Conservation (phyloP, 176 grass and related monocot genomes). For the Pontederia paniculata region DNA sequence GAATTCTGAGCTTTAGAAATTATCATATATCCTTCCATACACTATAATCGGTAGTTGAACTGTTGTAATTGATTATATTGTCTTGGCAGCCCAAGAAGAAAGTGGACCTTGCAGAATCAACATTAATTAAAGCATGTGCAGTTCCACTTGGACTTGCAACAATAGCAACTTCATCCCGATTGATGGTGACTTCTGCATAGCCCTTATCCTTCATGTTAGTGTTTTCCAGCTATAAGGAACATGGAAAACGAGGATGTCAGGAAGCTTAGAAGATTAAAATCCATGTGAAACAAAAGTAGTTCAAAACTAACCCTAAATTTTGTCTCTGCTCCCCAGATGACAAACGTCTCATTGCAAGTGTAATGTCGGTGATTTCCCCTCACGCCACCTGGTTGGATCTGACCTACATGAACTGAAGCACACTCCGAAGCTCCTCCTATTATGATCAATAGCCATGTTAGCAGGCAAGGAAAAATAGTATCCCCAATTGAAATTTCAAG, state of each 20-base stretch:
- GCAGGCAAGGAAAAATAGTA: too few relatives aligned
- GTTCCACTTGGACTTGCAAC: constrained; percentile 62
- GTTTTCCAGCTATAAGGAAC: constrained; percentile 57
- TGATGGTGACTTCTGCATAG: constrained; percentile 66
- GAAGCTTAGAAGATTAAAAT: too few relatives aligned
- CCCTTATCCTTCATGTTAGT: constrained; percentile 62
- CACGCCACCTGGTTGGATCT: constrained; percentile 73
- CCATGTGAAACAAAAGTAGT: background rate
- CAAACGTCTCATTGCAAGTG: constrained; percentile 80
- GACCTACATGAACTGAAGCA: constrained; percentile 55
- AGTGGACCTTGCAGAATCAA: constrained; percentile 50
- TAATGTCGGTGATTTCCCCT: constrained; percentile 92
- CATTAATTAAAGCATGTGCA: constrained; percentile 86
- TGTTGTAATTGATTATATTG: constrained; percentile 48
- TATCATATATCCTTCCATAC: constrained; percentile 90
- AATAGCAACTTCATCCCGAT: constrained; percentile 56
- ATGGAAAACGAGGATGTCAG: background rate
- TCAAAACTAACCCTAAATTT: constrained; percentile 63
- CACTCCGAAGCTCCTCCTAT: constrained; percentile 62
- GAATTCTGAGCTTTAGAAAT: background rate
- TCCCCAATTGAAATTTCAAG: too few relatives aligned
- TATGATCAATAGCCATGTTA: background rate
- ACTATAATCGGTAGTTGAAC: constrained; percentile 74
- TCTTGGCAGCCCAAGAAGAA: constrained; percentile 86
- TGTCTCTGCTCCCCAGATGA: constrained; percentile 92